Evolutionary conservation across 2,329 filamentous ascomycete genomes (phyloP), one percentile per base, ranked within the genome.

Genomic region (Geosmithia flava): DNA sequence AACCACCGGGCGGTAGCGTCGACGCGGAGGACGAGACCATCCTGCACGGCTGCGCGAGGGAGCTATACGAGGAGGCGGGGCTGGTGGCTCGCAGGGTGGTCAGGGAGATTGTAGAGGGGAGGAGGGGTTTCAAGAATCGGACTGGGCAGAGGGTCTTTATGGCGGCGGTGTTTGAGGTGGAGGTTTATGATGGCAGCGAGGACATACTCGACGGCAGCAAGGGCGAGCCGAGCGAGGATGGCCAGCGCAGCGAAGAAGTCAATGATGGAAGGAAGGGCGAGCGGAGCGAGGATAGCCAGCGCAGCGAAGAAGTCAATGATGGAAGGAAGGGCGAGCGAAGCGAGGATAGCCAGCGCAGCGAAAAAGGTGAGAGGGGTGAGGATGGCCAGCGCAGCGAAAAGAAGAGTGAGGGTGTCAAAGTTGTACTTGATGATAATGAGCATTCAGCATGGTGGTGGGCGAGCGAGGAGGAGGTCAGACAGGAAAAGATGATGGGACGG

Each of bases 21-120:
- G 73, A 75, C 46, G 46, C 56, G 0, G 56, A 59, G 1, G 71
- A 75, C 51, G 43, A 51, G 6, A 68, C 56, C 13, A 62, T 76
- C 4, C 59, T 76, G 3, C 54, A 64, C 44, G 66, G 63, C 16
- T 67, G 65, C n/a, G 68, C 64, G 16, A 63, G 73, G 16, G 73
- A 76, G 58, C 59, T 76, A 2, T 62, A 57, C 56, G 73, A 76
- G 57, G 72, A 75, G 56, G 55, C 68, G 8, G 69, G 71, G 0
- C 57, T 75, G 3, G 47, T 53, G 29, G 62, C 61, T 3, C 45
- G 11, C 55, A n/a, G 55, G 30, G 53, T 70, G 43, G 47, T 50
- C 40, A 52, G 57, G 29, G 52, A 59, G 15, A 53, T 68, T 6
- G 57, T 57, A 16, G 59, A 62, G 44, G 52, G 48, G 2, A 58